A percentile compares a stretch with the other conserved stretches of the same genome.
These are phyloP conservation scores for Paramecium biaurelia DNA, from an alignment of 73 alveolate genomes.

Conservation along the genomic window DNA sequence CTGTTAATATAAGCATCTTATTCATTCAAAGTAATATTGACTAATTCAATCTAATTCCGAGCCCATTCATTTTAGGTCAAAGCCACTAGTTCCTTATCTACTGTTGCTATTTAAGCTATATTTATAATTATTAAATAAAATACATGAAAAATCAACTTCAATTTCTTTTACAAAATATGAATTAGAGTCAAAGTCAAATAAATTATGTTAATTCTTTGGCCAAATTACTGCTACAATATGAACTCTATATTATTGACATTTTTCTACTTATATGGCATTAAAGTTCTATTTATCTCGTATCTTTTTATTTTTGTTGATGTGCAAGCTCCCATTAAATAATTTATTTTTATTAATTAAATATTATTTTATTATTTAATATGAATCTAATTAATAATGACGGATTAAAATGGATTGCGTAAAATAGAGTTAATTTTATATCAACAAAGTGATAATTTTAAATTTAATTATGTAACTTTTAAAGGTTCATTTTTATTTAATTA, in stretches of 20 bases:
- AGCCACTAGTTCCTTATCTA: constrained; percentile 19
- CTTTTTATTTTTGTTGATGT: neutral
- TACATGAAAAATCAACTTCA: constrained; percentile 39
- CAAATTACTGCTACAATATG: constrained; percentile 36
- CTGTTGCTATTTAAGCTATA: neutral
- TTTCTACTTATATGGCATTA: constrained; percentile 32
- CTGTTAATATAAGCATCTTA: neutral
- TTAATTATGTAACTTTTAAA: too few species aligned
- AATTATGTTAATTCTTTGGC: constrained; percentile 45
- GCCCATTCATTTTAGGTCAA: constrained; percentile 10
- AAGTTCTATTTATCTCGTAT: neutral
- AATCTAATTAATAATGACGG: neutral
- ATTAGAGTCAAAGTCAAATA: constrained; percentile 41
- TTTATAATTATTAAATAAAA: too few species aligned
- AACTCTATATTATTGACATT: neutral
- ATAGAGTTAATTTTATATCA: neutral
- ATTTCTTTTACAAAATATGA: constrained; percentile 10
- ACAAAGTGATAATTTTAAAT: neutral
- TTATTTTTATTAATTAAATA: neutral
- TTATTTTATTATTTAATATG: neutral
- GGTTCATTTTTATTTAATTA: too few species aligned
- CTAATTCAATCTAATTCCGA: neutral
- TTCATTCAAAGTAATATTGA: neutral
- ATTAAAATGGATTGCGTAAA: neutral
- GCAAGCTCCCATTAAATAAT: constrained; percentile 37